Conservation (phyloP, 23 red algal species). For the Gracilaria gracilis region DNA sequence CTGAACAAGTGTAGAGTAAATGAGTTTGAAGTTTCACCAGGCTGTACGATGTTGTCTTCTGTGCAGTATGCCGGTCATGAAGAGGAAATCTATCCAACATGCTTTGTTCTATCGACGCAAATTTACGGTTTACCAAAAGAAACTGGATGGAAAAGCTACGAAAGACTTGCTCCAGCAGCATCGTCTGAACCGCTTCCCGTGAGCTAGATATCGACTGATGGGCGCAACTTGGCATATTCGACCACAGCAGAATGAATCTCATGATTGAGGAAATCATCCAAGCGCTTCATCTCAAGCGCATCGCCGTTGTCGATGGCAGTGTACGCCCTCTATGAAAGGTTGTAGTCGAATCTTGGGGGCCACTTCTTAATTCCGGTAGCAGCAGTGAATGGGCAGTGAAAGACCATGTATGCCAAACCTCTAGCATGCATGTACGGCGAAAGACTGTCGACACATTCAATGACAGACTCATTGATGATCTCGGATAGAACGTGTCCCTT, state of each 20-base stretch:
- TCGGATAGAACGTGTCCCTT: conserved; percentile 91
- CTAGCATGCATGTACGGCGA: conserved; percentile 99
- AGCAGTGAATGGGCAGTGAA: conserved; percentile 95
- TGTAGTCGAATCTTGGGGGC: conserved; percentile 99
- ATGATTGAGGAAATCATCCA: conserved; percentile 91
- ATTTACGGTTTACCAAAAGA: not conserved
- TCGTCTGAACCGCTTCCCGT: conserved; percentile 78
- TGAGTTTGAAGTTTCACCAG: no score
- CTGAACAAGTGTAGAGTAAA: no score
- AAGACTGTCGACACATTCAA: conserved; percentile 94
- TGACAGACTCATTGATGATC: conserved; percentile 99
- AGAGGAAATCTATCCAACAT: no score
- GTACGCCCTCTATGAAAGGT: conserved; percentile 90
- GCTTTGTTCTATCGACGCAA: not conserved
- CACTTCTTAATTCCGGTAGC: conserved; percentile 89
- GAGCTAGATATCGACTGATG: conserved; percentile 92
- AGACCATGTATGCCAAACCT: conserved; percentile 98
- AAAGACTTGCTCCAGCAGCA: conserved; percentile 74
- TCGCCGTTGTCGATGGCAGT: conserved; percentile 84
- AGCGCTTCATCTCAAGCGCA: conserved; percentile 61
- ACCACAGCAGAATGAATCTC: conserved; percentile 88
- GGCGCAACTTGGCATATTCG: conserved; percentile 95
- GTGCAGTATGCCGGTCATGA: no score
- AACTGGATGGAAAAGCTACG: not conserved
- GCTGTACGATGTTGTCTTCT: no score